Base-by-base conservation (phyloP, 768 basidiomycete genomes). In the Pleurotus eryngii region DNA sequence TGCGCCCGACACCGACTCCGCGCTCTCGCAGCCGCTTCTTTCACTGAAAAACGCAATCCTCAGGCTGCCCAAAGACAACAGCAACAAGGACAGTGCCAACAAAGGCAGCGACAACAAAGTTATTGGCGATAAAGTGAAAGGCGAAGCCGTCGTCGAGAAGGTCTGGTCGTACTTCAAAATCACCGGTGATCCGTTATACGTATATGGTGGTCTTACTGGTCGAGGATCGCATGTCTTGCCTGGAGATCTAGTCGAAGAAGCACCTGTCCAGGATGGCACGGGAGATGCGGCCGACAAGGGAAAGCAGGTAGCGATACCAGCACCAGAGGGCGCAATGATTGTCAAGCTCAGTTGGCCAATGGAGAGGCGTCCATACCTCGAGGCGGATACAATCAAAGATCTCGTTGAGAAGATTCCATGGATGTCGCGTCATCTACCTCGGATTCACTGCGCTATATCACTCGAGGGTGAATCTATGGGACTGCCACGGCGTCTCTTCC, bases 271-370 rank as follows among this genome's bases (percentile, higher is more conserved):
- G 27, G 39, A 50, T 12, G 47, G 26, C 18, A 5, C n/a, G 12
- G 42, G 14, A 0, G 42, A 12, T 3, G 18, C 0, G 15, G 8
- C 42, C 18, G 1, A 6, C 27, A 43, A 43, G 1, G 9, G 14
- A 15, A 30, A 15, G 3, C 15, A 27, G 12, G 9, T 30, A 3
- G 11, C 18, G 2, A 6, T 6, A 30, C 8, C 27, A 6, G 8
- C 1, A 6, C 27, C 27, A 30, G 27, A 30, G 27, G 42, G 15
- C 27, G 12, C 12, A 3, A 11, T 30, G 9, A 20, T 51, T 18
- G 49, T 64, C 37, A 65, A 68, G 45, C 27, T 61, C 9, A 59
- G 56, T 17, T 68, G 66, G 65, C 60, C 57, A 8, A 49, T 42
- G 18, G 27, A n/a, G 0, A 18, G 46, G n/a, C 63, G 60, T 17